Conservation (phyloP, 345 rosid genomes). For the Citrus hindsii region DNA sequence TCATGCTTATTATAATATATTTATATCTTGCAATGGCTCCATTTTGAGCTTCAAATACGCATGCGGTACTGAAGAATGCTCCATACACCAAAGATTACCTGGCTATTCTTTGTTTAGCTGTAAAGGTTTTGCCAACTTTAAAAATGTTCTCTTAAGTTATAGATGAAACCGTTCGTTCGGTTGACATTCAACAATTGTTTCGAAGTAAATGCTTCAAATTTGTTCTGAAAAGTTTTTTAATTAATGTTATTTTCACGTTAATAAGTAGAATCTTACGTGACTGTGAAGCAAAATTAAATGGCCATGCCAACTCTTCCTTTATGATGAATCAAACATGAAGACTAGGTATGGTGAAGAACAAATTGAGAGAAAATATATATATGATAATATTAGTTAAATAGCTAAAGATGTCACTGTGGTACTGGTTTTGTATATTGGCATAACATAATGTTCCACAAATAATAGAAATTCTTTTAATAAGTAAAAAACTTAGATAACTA, state of each 20-base stretch:
- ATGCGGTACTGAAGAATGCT: not conserved
- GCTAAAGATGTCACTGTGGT: not conserved
- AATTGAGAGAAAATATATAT: not conserved
- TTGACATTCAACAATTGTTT: not conserved
- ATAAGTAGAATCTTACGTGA: not conserved
- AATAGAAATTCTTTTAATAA: not conserved
- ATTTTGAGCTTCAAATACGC: not conserved
- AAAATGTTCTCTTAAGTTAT: not conserved
- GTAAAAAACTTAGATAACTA: not conserved
- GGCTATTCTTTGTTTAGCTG: not conserved
- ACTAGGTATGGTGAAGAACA: not conserved
- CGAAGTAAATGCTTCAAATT: not conserved
- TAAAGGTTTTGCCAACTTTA: not conserved
- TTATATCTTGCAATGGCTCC: not conserved
- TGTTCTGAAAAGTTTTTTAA: not conserved
- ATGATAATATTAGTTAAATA: not conserved
- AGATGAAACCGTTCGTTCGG: not conserved
- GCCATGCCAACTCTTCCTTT: not conserved
- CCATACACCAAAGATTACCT: not conserved
- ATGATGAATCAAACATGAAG: not conserved
- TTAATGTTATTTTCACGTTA: not conserved
- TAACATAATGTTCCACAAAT: not conserved
- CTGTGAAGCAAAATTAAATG: not conserved
- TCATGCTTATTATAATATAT: not conserved
- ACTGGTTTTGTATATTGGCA: not conserved